Evolutionary conservation across 2,329 filamentous ascomycete species (phyloP).

Genomic region (Fusarium bulbicola): DNA sequence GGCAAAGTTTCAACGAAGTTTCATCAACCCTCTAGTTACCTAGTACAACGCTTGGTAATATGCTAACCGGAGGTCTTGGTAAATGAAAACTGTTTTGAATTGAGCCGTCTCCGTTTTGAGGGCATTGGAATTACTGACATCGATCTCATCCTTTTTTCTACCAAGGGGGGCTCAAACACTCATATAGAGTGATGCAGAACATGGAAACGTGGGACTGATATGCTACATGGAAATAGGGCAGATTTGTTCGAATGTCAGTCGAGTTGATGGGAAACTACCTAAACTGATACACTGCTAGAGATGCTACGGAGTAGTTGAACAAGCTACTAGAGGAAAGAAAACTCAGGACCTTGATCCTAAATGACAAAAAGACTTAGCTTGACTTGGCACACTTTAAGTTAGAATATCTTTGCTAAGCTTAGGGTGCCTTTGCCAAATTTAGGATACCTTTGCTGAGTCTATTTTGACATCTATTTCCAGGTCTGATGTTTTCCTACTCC

Average conservation of each 20-base stretch:
- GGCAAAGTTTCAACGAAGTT: background rate
- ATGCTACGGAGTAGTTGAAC: background rate
- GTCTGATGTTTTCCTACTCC: background rate
- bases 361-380: background rate
- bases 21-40: background rate
- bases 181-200: background rate
- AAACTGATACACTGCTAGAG: background rate
- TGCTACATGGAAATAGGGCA: background rate
- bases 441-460: background rate
- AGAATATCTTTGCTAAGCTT: background rate
- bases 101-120: background rate
- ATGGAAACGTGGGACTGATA: background rate
- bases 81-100: background rate
- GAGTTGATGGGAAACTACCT: background rate
- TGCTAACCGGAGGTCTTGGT: background rate
- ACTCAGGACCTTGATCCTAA: background rate
- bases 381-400: background rate
- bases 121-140: slow-evolving; percentile 13
- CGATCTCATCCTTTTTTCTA: too few species aligned
- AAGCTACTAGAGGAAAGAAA: background rate
- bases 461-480: background rate
- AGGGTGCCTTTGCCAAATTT: background rate
- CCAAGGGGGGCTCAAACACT: background rate
- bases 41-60: background rate
- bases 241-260: background rate